phyloP scores from a whole-genome alignment of 2,329 filamentous ascomycete genomes.

The Cladophialophora carrionii region DNA sequence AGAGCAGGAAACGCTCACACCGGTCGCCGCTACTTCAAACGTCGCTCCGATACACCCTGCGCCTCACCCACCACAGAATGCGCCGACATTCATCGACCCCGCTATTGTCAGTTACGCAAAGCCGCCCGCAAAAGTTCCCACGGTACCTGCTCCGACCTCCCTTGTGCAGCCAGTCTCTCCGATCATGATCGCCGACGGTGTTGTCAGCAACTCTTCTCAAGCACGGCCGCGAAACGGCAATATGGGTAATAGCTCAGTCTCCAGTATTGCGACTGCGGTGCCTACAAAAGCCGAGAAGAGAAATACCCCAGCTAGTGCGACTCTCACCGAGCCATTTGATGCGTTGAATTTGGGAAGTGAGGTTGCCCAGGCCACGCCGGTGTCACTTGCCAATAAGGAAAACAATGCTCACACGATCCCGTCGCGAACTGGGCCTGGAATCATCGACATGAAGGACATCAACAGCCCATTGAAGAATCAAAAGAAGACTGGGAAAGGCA shows the following conservation, averaged over 20 bases:
- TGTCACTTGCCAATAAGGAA: slow-evolving; percentile 5
- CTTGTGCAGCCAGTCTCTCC: slow-evolving; percentile 37
- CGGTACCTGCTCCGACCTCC: slow-evolving; percentile 22
- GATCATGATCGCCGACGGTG: slow-evolving; percentile 42
- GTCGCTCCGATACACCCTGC: slow-evolving; percentile 20
- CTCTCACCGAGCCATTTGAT: slow-evolving; percentile 52
- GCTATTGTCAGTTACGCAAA: slow-evolving; percentile 73
- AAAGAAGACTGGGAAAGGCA: slow-evolving; percentile 53
- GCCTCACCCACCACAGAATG: slow-evolving; percentile 29
- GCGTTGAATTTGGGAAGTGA: slow-evolving; percentile 42
- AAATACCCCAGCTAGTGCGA: slow-evolving; percentile 45
- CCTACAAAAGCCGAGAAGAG: slow-evolving; percentile 33
- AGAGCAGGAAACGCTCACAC: slow-evolving; percentile 32
- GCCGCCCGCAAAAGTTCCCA: slow-evolving; percentile 31
- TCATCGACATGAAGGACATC: slow-evolving; percentile 43
- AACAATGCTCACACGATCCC: slow-evolving; percentile 46
- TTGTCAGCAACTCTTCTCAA: slow-evolving; percentile 32
- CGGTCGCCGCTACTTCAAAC: slow-evolving; percentile 20
- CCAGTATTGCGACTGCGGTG: slow-evolving; percentile 35
- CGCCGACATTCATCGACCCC: slow-evolving; percentile 69
- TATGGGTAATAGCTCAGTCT: slow-evolving; percentile 34
- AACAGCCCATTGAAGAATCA: slow-evolving; percentile 40
- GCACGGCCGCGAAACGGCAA: slow-evolving; percentile 22
- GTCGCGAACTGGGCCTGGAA: slow-evolving; percentile 44
- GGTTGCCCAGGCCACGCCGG: slow-evolving; percentile 35